phyloP scores from a whole-genome alignment of 2,329 filamentous ascomycete species.

The Rhytidhysteron rufulum region DNA sequence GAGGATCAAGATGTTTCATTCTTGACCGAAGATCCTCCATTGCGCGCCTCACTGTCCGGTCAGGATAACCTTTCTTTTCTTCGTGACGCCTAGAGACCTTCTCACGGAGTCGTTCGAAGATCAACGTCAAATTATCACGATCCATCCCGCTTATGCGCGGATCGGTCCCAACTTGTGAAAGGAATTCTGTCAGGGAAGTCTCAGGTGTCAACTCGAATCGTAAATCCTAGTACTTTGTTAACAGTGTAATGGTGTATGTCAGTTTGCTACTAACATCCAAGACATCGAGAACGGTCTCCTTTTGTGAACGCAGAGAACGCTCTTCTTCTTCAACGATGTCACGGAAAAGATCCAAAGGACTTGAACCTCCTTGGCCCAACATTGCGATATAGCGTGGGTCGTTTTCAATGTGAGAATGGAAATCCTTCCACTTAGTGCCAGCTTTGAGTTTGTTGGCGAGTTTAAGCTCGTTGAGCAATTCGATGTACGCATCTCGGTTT shows the following conservation, averaged over 20 bases:
- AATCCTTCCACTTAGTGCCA: conserved; percentile 82
- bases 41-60: conserved; percentile 80
- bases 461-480: conserved; percentile 70
- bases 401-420: conserved; percentile 69
- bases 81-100: conserved; percentile 79
- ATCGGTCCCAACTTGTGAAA: conserved; percentile 77
- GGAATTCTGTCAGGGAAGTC: conserved; percentile 86
- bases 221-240: too few species aligned
- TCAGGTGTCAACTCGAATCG: conserved; percentile 84
- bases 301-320: conserved; percentile 71
- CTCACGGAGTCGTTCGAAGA: conserved; percentile 85
- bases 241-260: too few species aligned
- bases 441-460: conserved; percentile 79
- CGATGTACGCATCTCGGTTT: conserved; percentile 75
- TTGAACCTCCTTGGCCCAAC: conserved; percentile 79
- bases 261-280: conserved; percentile 81
- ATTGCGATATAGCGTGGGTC: conserved; percentile 82
- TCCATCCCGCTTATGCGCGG: conserved; percentile 84
- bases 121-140: conserved; percentile 70
- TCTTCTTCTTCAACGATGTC: conserved; percentile 94
- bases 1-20: conserved; percentile 87
- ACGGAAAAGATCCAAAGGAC: conserved; percentile 90
- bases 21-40: conserved; percentile 79
- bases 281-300: conserved; percentile 83
- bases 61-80: conserved; percentile 75